Evolutionary conservation across 305 asterid species (phyloP).

Genomic region (Plantago coronopus): DNA sequence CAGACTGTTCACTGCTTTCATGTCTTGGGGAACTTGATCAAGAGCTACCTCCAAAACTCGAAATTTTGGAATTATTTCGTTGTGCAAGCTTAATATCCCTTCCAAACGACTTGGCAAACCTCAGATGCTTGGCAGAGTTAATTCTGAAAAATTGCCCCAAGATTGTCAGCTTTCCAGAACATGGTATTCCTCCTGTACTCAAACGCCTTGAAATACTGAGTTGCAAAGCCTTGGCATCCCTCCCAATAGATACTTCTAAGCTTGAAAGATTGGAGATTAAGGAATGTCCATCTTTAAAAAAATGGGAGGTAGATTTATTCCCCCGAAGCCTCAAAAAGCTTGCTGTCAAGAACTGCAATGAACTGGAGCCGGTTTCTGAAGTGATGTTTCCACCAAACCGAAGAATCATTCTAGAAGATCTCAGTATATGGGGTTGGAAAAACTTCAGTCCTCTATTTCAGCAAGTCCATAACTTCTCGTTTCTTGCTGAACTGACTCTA

Average conservation of each 20-base stretch:
- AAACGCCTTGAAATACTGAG: constrained; percentile 26
- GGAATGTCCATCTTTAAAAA: constrained; percentile 23
- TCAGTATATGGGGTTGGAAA: constrained; percentile 19
- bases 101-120: constrained; percentile 17
- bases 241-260: constrained; percentile 21
- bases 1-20: constrained; percentile 18
- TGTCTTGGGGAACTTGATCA: constrained; percentile 17
- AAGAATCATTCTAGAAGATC: constrained; percentile 19
- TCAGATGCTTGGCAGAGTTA: constrained; percentile 21
- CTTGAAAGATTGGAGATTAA: constrained; percentile 29
- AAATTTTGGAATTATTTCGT: constrained; percentile 23
- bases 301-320: constrained; percentile 18
- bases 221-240: constrained; percentile 23
- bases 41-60: constrained; percentile 25
- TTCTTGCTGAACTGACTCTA: constrained; percentile 20
- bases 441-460: constrained; percentile 19
- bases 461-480: constrained; percentile 17
- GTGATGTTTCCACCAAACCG: constrained; percentile 18
- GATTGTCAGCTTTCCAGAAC: constrained; percentile 20
- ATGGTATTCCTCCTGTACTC: constrained; percentile 24
- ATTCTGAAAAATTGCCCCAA: constrained; percentile 22
- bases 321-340: constrained; percentile 18
- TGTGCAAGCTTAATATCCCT: constrained; percentile 20
- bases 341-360: constrained; percentile 20
- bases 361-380: constrained; percentile 23